Conservation (phyloP, 306 rosid species). For the Cucumis sativus region Cucumber_9930_V3 NC_026656.2:3361501-3362000, state of each 20-base stretch:
- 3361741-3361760: background rate
- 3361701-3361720: background rate
- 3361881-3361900: too few relatives aligned
- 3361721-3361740: background rate
- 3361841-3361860: too few relatives aligned
- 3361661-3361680: background rate
- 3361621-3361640: background rate
- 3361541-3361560: background rate
- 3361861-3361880: too few relatives aligned
- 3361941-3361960: background rate
- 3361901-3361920: too few relatives aligned
- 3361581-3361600: background rate
- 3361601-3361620: background rate
- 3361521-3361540: background rate
- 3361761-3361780: background rate
- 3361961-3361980: too few relatives aligned
- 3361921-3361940: too few relatives aligned
- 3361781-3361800: background rate
- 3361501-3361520: too few relatives aligned
- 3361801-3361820: background rate
- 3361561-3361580: background rate
- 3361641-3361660: background rate
- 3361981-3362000: too few relatives aligned
- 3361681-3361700: background rate
- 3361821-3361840: background rate